phyloP scores from a whole-genome alignment of 2,329 filamentous ascomycete species.

The Cytospora schulzeri region DNA sequence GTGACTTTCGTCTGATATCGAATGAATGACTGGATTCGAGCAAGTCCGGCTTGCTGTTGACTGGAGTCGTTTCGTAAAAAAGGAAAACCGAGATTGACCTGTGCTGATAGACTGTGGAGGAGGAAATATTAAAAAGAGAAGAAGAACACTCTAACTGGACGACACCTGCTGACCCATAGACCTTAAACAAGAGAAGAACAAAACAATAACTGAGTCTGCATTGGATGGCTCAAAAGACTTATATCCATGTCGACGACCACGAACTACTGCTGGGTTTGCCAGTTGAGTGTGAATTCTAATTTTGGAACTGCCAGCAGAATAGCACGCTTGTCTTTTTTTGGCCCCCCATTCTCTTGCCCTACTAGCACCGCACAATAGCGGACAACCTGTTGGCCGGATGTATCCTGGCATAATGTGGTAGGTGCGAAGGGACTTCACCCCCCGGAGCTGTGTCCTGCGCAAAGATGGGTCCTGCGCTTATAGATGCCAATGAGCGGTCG shows the following conservation, averaged over 20 bases:
- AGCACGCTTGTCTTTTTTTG: slow-evolving; percentile 46
- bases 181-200: slow-evolving; percentile 46
- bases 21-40: slow-evolving; percentile 56
- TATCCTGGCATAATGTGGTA: slow-evolving; percentile 14
- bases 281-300: slow-evolving; percentile 47
- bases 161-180: slow-evolving; percentile 54
- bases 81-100: slow-evolving; percentile 26
- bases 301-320: slow-evolving; percentile 37
- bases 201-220: slow-evolving; percentile 40
- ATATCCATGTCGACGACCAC: slow-evolving; percentile 57
- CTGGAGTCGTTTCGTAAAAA: slow-evolving; percentile 36
- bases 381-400: slow-evolving; percentile 21
- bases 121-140: slow-evolving; percentile 39
- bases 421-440: slow-evolving; percentile 23
- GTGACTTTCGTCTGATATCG: slow-evolving; percentile 39
- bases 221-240: slow-evolving; percentile 55
- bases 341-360: slow-evolving; percentile 33
- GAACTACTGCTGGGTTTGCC: slow-evolving; percentile 33
- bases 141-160: slow-evolving; percentile 47
- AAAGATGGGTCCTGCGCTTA: slow-evolving; percentile 31
- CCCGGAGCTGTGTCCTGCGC: slow-evolving; percentile 22
- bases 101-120: slow-evolving; percentile 38
- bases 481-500: slow-evolving; percentile 35
- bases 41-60: slow-evolving; percentile 63
- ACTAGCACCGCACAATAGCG: slow-evolving; percentile 29